These are phyloP conservation scores for Limnanthes douglasii DNA, from an alignment of 345 rosid genomes.

Conservation along the genomic window DNA sequence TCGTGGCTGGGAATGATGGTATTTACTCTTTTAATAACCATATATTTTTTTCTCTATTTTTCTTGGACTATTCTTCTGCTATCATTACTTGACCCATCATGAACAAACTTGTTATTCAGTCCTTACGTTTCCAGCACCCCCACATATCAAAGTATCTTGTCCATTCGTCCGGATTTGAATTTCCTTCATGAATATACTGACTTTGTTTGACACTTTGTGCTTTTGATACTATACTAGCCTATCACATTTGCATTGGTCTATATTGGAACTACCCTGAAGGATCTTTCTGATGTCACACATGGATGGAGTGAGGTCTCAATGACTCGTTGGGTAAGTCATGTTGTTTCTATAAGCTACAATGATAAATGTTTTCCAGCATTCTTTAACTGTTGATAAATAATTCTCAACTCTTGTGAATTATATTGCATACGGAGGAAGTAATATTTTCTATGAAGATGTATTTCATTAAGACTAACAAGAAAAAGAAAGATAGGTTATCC, in stretches of 20 bases:
- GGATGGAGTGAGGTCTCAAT: slow-evolving; percentile 39
- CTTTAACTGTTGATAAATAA: neutral
- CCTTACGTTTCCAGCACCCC: too few species aligned
- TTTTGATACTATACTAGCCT: slow-evolving; percentile 21
- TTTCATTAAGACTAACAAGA: too few species aligned
- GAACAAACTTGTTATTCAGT: too few species aligned
- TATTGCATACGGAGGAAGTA: neutral
- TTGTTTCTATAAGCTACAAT: neutral
- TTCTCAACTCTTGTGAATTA: neutral
- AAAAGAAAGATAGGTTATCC: too few species aligned
- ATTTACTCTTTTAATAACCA: slow-evolving; percentile 5
- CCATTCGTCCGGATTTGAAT: too few species aligned
- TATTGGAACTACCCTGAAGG: slow-evolving; percentile 43
- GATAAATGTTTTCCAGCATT: neutral
- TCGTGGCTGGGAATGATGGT: slow-evolving; percentile 57
- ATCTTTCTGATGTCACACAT: slow-evolving; percentile 35
- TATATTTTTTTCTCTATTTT: too few species aligned
- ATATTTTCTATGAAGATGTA: neutral
- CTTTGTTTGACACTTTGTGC: neutral
- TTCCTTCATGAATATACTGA: neutral
- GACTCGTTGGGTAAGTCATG: slow-evolving; percentile 31
- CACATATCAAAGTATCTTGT: too few species aligned
- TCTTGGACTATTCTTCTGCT: too few species aligned
- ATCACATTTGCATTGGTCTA: slow-evolving; percentile 37
- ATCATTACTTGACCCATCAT: too few species aligned